These are phyloP conservation scores for Lentinula raphanica DNA, from an alignment of 768 basidiomycete species.

Conservation along the genomic window DNA sequence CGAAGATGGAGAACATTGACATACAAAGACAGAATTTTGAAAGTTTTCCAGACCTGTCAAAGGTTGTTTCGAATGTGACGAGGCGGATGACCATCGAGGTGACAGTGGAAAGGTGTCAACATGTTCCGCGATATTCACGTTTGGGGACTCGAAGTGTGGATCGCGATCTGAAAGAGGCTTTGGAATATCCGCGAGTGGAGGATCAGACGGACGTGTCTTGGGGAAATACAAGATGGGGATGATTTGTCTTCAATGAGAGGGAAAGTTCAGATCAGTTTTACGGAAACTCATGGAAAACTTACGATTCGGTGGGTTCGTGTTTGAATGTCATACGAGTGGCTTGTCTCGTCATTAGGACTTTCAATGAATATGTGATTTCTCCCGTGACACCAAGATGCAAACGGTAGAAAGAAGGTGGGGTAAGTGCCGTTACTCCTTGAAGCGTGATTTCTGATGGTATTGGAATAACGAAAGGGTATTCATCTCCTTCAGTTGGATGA, in stretches of 20 bases:
- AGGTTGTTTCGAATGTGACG: background rate
- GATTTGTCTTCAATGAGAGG: background rate
- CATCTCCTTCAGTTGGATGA: background rate
- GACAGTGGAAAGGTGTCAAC: background rate
- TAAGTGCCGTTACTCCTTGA: background rate
- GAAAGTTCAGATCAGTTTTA: background rate
- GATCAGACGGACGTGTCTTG: conserved; percentile 2
- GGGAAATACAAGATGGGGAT: conserved; percentile 6
- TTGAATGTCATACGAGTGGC: background rate
- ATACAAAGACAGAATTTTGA: conserved; percentile 1
- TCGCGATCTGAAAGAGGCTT: background rate
- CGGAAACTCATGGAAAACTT: background rate
- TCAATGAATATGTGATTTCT: conserved; percentile 6
- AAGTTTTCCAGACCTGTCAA: background rate
- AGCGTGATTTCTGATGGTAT: conserved; percentile 4
- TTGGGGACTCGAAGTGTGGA: background rate
- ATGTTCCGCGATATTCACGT: background rate
- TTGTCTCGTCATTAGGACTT: background rate
- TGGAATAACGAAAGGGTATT: background rate
- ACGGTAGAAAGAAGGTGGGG: conserved; percentile 5
- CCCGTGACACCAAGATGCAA: background rate
- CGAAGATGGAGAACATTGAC: background rate
- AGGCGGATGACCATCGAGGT: background rate
- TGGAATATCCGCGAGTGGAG: conserved; percentile 2
- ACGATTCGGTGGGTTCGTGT: conserved; percentile 4